Conservation (phyloP, 2,329 filamentous ascomycete genomes). For the Exophiala sp. region DNA sequence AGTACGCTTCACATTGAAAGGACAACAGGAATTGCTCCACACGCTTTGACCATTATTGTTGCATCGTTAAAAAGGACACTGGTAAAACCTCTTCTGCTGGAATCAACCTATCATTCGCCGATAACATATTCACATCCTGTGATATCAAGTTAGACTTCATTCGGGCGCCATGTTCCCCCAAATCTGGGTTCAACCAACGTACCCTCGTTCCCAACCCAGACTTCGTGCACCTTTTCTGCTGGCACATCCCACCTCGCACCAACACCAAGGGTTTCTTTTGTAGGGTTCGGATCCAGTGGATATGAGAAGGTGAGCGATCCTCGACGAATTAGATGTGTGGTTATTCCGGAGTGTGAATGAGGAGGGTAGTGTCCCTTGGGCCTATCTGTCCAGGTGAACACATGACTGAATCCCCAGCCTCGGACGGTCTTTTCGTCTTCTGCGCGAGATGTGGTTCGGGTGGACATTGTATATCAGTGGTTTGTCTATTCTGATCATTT, state of each 20-base stretch:
- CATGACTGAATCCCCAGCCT: conserved; percentile 57
- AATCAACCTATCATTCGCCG: conserved; percentile 43
- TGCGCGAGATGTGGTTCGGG: conserved; percentile 24
- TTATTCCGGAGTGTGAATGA: conserved; percentile 54
- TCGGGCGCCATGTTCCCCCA: neutral
- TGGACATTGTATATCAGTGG: conserved; percentile 2
- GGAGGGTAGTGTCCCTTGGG: conserved; percentile 59
- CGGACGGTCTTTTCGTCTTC: conserved; percentile 55
- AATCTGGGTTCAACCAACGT: neutral
- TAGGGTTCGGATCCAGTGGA: conserved; percentile 49
- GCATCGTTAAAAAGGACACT: too few species aligned
- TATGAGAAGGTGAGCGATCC: conserved; percentile 58
- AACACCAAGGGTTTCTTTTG: conserved; percentile 54
- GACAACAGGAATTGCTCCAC: too few species aligned
- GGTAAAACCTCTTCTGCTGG: too few species aligned
- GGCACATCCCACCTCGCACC: conserved; percentile 58
- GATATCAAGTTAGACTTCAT: neutral
- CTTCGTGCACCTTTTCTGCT: conserved; percentile 55
- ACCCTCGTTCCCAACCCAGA: conserved; percentile 55
- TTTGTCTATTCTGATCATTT: too few species aligned
- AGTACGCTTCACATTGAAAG: too few species aligned
- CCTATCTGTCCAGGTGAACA: conserved; percentile 61
- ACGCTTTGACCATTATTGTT: too few species aligned
- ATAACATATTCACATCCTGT: conserved; percentile 60
- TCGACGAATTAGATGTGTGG: conserved; percentile 58